Evolutionary conservation across 768 basidiomycete species (phyloP), one percentile per base, ranked within the genome.

Genomic region (Strobilomyces dryophilus): DNA sequence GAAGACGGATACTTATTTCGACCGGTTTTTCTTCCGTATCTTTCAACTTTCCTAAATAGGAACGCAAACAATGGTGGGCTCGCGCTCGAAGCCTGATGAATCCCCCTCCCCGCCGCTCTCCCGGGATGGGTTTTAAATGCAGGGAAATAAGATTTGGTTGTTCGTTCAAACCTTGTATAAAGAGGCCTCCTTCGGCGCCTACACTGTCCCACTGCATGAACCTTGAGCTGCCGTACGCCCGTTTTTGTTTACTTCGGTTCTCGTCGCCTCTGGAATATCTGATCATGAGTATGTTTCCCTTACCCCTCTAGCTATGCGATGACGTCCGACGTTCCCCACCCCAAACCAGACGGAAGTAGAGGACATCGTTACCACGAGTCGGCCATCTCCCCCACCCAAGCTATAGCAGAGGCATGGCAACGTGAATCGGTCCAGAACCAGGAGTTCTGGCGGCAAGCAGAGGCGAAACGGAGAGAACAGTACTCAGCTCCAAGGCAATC

Each of bases 391-490:
- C 81, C 82, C 35, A 79, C 81, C 5, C 80, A 83, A 56, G 77
- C 80, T 27, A 87, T 89, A 65, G 83, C 82, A 34, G 79, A 83
- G 39, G 82, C 82, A 49, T 88, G 87, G 87, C 79, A 76, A 63
- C 70, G 73, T 45, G 82, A 85, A 68, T 78, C 81, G n/a, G 53
- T 66, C 14, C 80, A 85, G 67, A 80, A 71, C 57, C 78, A 84
- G 65, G 77, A 79, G 49, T 73, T 69, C 56, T 89, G 86, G 87
- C 71, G 75, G 52, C 76, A 80, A 48, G 78, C 76, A 51, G 78
- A 79, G 54, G 74, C 78, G 50, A 78, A 75, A 57, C 66, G 70
- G 45, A 75, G 59, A 63, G 67, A 74, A 61, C 73, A 76, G 47
- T 87, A 80, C 63, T 64, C 57, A 21, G 58, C 70, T 18, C 61